Percentiles rank a stretch among this genome's conserved stretches.
These are phyloP conservation scores for Dysphania ambrosioides DNA, from an alignment of 148 eudicot species.

Conservation along the genomic window DNA sequence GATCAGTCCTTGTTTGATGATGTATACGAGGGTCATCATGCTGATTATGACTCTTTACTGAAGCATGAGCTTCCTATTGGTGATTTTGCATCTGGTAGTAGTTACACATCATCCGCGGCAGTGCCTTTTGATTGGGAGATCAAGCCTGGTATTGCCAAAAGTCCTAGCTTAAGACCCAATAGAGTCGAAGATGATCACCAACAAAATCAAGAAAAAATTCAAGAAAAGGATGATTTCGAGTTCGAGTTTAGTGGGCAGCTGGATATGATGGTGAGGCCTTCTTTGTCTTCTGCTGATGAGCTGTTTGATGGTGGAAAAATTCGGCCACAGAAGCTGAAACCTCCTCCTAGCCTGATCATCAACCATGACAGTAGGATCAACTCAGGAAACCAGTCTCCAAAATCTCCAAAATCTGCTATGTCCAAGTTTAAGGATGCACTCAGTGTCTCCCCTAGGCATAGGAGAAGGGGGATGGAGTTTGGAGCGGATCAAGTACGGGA, in stretches of 20 bases:
- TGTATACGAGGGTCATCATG: not conserved
- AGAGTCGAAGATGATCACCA: not conserved
- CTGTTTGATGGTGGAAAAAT: slow-evolving; percentile 35
- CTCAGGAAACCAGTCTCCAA: not conserved
- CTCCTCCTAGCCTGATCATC: slow-evolving; percentile 16
- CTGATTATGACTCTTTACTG: slow-evolving; percentile 6
- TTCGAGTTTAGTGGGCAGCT: slow-evolving; percentile 61
- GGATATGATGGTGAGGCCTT: slow-evolving; percentile 25
- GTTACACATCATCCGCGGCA: too few relatives aligned
- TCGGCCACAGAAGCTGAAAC: slow-evolving; percentile 33
- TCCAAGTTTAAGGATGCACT: slow-evolving; percentile 18
- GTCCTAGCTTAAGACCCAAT: not conserved
- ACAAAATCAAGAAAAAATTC: not conserved
- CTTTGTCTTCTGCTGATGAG: slow-evolving; percentile 35
- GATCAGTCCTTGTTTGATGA: not conserved
- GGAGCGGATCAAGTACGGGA: too few relatives aligned
- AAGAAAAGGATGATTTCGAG: slow-evolving; percentile 37
- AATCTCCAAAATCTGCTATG: slow-evolving; percentile 11
- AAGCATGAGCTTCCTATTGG: not conserved
- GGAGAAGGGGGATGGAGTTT: slow-evolving; percentile 6
- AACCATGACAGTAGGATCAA: not conserved
- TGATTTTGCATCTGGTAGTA: too few relatives aligned
- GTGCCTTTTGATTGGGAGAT: slow-evolving; percentile 46
- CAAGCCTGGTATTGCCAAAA: slow-evolving; percentile 33
- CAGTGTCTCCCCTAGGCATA: slow-evolving; percentile 20